Base-by-base conservation (phyloP, 441 rosid genomes). In the Adansonia gregorii region DNA sequence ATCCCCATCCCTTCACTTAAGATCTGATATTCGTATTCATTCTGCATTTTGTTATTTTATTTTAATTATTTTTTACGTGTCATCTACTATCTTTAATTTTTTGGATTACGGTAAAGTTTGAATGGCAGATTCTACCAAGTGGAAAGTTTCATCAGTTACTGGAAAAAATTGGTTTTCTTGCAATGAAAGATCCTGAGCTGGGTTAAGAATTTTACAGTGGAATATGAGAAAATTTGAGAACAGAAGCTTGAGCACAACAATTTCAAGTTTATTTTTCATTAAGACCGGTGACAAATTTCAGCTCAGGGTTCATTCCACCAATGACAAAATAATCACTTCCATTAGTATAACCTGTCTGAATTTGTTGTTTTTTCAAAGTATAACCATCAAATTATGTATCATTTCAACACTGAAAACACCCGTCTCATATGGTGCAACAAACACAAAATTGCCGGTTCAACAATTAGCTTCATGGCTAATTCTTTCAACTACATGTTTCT, bases 401-500 rank as follows among this genome's bases (percentile, higher is more conserved):
- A 15, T 22, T 27, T 61, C 24, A 63, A 17, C 11, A 8, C 52
- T 11, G 5, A 11, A 8, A 24, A 24, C 27, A 60, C 41, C 73
- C 10, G 2, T 52, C 27, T 31, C 74, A 27, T 4, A 2, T 20
- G 5, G 17, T 67, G 72, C 72, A 67, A 45, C 7, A 31, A 24
- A 24, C 27, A 24, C 27, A 24, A 24, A 24, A 24, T 24, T 24
- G 27, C 27, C 27, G 27, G 27, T 24, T 24, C 19, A 24, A 70
- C 19, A 31, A 3, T 51, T 7, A 35, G 66, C 31, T 52, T 55
- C 45, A 8, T 17, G 70, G 24, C 10, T 49, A 54, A 15, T 17
- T 49, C 73, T 83, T 69, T 77, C 54, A 31, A 58, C 64, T 0
- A 76, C 60, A 58, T 17, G 20, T 56, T 72, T 74, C 79, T 70